Evolutionary conservation across 208 protist genomes (phyloP).

Genomic region (Trypanosoma mega): DNA sequence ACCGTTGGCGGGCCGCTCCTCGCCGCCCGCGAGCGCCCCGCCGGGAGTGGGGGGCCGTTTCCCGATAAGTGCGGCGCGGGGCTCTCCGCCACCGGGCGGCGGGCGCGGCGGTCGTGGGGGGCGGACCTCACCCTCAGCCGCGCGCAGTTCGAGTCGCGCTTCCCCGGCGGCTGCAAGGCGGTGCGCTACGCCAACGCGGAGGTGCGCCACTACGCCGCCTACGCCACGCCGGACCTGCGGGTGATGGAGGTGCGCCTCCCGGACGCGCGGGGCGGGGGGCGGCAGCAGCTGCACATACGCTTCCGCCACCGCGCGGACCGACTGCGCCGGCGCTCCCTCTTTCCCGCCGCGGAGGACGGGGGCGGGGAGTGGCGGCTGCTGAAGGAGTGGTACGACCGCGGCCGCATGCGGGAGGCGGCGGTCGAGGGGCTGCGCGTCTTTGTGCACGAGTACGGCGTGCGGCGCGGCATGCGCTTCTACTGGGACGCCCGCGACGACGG

Average conservation of each 20-base stretch:
- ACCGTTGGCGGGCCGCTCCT: slow-evolving; percentile 20
- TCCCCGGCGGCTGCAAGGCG: slow-evolving; percentile 65
- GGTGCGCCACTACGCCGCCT: slow-evolving; percentile 67
- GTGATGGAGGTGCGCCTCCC: slow-evolving; percentile 63
- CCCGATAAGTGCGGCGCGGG: no score
- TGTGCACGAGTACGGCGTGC: slow-evolving; percentile 58
- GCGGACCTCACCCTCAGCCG: slow-evolving; percentile 60
- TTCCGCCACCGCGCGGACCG: slow-evolving; percentile 85
- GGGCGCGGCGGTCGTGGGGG: slow-evolving; percentile 72
- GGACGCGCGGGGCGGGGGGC: slow-evolving; percentile 37
- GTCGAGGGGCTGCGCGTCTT: slow-evolving; percentile 73
- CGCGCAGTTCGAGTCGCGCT: slow-evolving; percentile 80
- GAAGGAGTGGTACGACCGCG: slow-evolving; percentile 81
- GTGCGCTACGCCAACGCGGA: slow-evolving; percentile 75
- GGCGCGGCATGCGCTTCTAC: slow-evolving; percentile 86
- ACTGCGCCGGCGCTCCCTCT: slow-evolving; percentile 54
- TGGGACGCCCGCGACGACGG: slow-evolving; percentile 83
- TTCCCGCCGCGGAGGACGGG: slow-evolving; percentile 18
- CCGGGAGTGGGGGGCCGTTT: no score
- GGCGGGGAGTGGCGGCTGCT: slow-evolving; percentile 22
- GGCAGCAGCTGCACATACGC: slow-evolving; percentile 67
- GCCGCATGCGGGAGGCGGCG: slow-evolving; percentile 54
- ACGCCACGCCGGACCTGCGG: slow-evolving; percentile 74
- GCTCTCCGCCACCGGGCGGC: no score
- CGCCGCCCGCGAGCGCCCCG: no score